Conservation (phyloP, 179 eudicot species). For the Camellia oleifera region DNA sequence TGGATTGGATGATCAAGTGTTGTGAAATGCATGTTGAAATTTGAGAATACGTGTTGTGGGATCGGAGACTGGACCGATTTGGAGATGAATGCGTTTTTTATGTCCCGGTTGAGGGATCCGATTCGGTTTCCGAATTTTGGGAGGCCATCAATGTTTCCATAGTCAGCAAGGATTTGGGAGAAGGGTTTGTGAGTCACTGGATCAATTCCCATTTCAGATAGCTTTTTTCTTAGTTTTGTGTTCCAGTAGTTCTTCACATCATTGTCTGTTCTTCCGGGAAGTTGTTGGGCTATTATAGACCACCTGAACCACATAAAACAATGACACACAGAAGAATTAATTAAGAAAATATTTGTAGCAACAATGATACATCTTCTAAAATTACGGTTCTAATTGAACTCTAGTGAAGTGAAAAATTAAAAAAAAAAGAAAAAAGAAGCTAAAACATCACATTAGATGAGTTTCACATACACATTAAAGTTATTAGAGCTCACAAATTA, state of each 20-base stretch:
- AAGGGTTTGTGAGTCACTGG: slow-evolving; percentile 84
- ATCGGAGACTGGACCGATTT: slow-evolving; percentile 3
- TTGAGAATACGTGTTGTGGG: slow-evolving; percentile 13
- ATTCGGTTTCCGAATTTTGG: slow-evolving; percentile 33
- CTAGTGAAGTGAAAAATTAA: too few species aligned
- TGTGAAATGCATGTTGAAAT: background rate
- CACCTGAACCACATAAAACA: slow-evolving; percentile 37
- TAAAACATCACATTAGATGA: too few species aligned
- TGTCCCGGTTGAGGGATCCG: slow-evolving; percentile 35
- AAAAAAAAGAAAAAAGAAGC: too few species aligned
- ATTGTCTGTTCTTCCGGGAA: slow-evolving; percentile 72
- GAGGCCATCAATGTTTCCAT: slow-evolving; percentile 60
- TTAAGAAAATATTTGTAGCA: too few species aligned
- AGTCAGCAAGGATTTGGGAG: slow-evolving; percentile 81
- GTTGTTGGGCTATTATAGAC: slow-evolving; percentile 75
- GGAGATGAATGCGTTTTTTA: slow-evolving; percentile 26
- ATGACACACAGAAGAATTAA: background rate
- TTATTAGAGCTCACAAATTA: too few species aligned
- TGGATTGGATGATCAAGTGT: background rate
- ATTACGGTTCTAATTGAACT: too few species aligned
- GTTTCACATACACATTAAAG: too few species aligned
- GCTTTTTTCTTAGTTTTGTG: slow-evolving; percentile 65
- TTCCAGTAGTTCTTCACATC: slow-evolving; percentile 83
- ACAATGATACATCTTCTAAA: too few species aligned
- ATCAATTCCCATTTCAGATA: slow-evolving; percentile 69